Percentiles rank a stretch among this genome's conserved stretches.
Conservation (phyloP, 441 rosid species). For the Dalechampia spathulata region DNA sequence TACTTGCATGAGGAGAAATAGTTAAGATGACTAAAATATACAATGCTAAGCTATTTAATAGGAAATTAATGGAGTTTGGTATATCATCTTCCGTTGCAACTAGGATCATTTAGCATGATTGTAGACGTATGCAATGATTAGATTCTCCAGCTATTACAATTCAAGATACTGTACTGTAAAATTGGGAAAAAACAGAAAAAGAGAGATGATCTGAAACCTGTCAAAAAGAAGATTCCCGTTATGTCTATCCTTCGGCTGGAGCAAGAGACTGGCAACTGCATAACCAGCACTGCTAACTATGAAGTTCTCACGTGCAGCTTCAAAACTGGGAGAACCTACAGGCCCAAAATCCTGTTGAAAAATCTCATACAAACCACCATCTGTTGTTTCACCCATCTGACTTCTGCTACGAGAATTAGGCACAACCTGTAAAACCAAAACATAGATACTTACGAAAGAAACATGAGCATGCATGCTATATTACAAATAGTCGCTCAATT, state of each 20-base stretch:
- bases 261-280: conserved; percentile 95
- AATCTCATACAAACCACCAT: conserved; percentile 94
- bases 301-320: conserved; percentile 90
- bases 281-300: conserved; percentile 97
- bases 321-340: conserved; percentile 81
- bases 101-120: not conserved
- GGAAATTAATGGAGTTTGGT: not conserved
- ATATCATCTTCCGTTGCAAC: not conserved
- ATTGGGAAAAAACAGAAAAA: conserved; percentile 5
- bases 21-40: not conserved
- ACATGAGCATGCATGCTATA: too few species aligned
- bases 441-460: not conserved
- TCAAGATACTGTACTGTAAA: conserved; percentile 2
- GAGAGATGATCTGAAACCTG: conserved; percentile 32
- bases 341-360: conserved; percentile 97
- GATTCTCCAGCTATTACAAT: not conserved
- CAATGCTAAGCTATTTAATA: not conserved
- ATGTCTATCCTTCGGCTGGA: conserved; percentile 98
- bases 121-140: not conserved
- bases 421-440: conserved; percentile 56
- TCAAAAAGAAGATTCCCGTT: conserved; percentile 98
- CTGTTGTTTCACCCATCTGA: conserved; percentile 99
- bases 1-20: too few species aligned
- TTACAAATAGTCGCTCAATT: too few species aligned
- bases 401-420: conserved; percentile 92